A percentile compares a stretch with the other conserved stretches of the same genome.
Evolutionary conservation across 2,329 filamentous ascomycete species (phyloP).

Genomic region (Cordyceps tenuipes): DNA sequence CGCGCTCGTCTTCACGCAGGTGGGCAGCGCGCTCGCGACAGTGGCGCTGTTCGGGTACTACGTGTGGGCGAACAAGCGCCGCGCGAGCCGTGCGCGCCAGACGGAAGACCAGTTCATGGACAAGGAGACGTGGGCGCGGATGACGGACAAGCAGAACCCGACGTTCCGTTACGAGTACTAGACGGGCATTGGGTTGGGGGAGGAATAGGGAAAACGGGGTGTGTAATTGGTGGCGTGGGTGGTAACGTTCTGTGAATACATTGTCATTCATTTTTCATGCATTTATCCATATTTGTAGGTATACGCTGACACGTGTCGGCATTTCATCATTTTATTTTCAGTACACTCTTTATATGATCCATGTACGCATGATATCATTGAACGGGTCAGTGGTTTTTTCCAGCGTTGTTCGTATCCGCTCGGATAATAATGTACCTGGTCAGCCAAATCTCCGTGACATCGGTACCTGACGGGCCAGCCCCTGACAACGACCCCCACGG

Average conservation of each 20-base stretch:
- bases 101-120: constrained; percentile 34
- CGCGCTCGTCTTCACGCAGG: constrained; percentile 8
- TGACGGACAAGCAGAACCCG: constrained; percentile 51
- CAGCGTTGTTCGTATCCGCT: no score
- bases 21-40: neutral
- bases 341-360: neutral
- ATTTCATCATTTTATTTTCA: neutral
- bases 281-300: neutral
- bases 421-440: no score
- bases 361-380: no score
- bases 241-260: neutral
- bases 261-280: neutral
- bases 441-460: no score
- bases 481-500: neutral
- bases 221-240: neutral
- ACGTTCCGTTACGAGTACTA: constrained; percentile 45
- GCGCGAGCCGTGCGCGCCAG: constrained; percentile 22
- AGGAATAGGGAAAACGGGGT: neutral
- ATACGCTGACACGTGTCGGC: neutral
- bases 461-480: neutral
- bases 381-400: no score
- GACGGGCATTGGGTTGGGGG: neutral
- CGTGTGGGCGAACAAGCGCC: constrained; percentile 37
- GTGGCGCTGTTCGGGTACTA: constrained; percentile 36
- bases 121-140: constrained; percentile 35